Evolutionary conservation across 2,329 filamentous ascomycete genomes (phyloP), one percentile per base, ranked within the genome.

Genomic region (Fusarium subtropicale): DNA sequence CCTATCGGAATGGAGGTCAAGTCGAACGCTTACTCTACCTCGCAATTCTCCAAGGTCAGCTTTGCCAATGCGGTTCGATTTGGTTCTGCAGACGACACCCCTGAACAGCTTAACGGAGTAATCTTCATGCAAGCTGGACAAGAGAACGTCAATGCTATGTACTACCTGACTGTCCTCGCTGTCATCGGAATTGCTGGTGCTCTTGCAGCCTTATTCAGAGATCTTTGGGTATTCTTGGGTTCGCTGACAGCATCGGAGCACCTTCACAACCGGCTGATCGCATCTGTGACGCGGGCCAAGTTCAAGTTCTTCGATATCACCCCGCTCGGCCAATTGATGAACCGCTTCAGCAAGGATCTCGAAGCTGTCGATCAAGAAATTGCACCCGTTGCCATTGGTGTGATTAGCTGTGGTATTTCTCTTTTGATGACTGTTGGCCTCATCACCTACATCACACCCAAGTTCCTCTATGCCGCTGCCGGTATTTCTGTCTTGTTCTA

Each of bases 221-320:
- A 99, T 77, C 85, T 92, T 47, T 93, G 97, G 82, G 86, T 99
- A 28, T 99, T 99, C 83, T 92, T 91, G 77, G 96, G 96, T 5
- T 97, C 96, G 8, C 84, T 98, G 47, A 91, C 90, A 28, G 96
- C 96, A 4, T 98, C 96, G 28, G 91, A 88, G 82, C 90, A 89
- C 71, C 89, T 99, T 22, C 96, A 99, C 78, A 86, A 90, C 70
- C 84, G 87, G 36, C 84, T 99, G 56, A 91, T 99, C 78, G 85
- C 88, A 30, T 86, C 91, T 2, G 89, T 99, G 26, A 91, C 93
- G 16, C 90, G 94, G 71, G 96, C 96, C 31, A 95, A 94, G 77
- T 98, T 99, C 85, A 94, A 92, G 77, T 99, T 99, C 82, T 99
- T 99, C 76, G 96, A 99, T 76, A 92, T 95, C 2, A 99, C 96